Percentiles rank a stretch among this genome's conserved stretches.
phyloP scores from a whole-genome alignment of 2,329 filamentous ascomycete species.

The Sporothrix sp. region DNA sequence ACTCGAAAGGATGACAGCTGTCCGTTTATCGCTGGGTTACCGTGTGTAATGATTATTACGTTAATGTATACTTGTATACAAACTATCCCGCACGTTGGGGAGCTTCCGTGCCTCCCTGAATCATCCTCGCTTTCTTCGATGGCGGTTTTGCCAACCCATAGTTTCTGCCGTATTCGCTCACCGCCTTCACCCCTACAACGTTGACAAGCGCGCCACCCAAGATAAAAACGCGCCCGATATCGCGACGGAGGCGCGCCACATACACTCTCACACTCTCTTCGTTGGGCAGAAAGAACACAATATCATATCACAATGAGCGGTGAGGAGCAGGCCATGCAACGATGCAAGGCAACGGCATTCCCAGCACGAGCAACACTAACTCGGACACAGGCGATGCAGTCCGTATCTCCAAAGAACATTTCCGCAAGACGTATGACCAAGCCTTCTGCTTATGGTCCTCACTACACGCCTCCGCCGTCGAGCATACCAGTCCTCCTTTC shows the following conservation, averaged over 20 bases:
- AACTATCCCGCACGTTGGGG: neutral
- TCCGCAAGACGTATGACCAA: neutral
- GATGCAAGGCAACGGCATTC: neutral
- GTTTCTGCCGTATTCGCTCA: neutral
- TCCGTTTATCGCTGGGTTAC: too few species aligned
- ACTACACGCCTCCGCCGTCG: slow-evolving; percentile 3
- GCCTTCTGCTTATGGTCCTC: slow-evolving; percentile 3
- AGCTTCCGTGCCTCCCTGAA: too few species aligned
- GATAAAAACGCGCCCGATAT: neutral
- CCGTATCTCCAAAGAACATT: slow-evolving; percentile 1
- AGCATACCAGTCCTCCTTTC: slow-evolving; percentile 16
- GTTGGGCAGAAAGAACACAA: neutral
- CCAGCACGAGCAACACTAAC: neutral
- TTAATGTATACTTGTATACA: neutral
- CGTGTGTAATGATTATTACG: too few species aligned
- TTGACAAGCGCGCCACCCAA: neutral
- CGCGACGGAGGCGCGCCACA: neutral
- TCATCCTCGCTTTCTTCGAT: too few species aligned
- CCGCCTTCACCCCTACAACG: neutral
- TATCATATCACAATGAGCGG: neutral
- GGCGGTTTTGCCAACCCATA: neutral
- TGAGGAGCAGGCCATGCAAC: neutral
- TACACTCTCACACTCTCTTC: neutral
- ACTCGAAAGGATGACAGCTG: neutral
- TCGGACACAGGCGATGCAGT: slow-evolving; percentile 2